Base-by-base conservation (phyloP, 495 filamentous ascomycete species). In the Aspergillus leporis region DNA sequence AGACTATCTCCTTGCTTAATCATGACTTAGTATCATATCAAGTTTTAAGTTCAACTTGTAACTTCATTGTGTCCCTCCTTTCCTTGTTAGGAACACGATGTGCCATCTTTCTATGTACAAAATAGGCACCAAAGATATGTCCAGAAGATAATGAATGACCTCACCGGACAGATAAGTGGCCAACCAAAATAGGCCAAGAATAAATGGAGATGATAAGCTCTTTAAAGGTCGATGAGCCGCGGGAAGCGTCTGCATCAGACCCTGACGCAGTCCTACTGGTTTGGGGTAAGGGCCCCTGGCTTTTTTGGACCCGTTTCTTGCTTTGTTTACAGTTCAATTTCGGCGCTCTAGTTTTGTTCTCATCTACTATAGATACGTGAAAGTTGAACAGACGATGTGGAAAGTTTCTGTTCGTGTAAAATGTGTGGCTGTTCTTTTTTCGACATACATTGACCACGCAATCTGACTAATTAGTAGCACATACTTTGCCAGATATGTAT, bases 151-250 rank as follows among this genome's bases (percentile, higher is more conserved):
- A 21, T n/a, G 10, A n/a, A 40, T 47, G 43, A 47, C 43, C 43
- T 47, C 43, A 23, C 43, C 43, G 19, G 5, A 23, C 19, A 23
- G 43, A 19, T 1, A 21, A 45, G 16, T n/a, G 16, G 14, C 41
- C 41, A 31, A 19, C 30, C 50, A 21, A 38, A 23, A 23, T 6
- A 18, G 14, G 19, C 22, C 5, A 16, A 53, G 51, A 53, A 51
- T 4, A 31, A 50, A 25, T 31, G 30, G 28, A 34, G 16, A 9
- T 18, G 9, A 30, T 36, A 34, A n/a, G 14, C 25, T 51, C 1
- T n/a, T n/a, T 19, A 28, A 48, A 36, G 32, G 23, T 41, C 10
- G 25, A 28, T 56, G 36, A 47, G 50, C 50, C 47, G 52, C 52
- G 45, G 56, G 51, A 34, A 47, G 34, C 31, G 36, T 36, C 16